Evolutionary conservation across 371 early-diverging fungal genomes (phyloP), one percentile per base, ranked within the genome.

Genomic region (Zychaea mexicana): DNA sequence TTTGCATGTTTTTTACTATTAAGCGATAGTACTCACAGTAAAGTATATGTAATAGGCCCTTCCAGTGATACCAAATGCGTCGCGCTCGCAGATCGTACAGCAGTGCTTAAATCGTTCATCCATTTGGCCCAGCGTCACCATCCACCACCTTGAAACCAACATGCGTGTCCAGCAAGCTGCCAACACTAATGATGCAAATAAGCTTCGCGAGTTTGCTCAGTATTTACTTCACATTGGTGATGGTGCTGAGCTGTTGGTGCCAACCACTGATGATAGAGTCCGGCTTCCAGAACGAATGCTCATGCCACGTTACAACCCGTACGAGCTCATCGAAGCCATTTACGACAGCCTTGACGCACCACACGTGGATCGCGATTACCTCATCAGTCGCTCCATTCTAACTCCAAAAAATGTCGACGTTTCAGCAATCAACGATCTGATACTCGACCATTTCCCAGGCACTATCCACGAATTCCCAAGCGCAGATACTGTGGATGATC

Each of bases 101-200:
- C n/a, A 24, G 38, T 32, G 60, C 9, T 19, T 21, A 27, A 45
- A 59, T 30, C 57, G 38, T 13, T 13, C 36, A 10, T 15, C 9
- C 2, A 32, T 60, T 19, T 46, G 47, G 66, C 12, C 15, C 1
- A 46, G 61, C 26, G 60, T 66, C 27, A 27, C 15, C 5, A 36
- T 52, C 15, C 27, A 38, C 15, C 42, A n/a, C 13, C 59, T 65
- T 12, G 22, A 15, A 1, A 57, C 32, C 3, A 70, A 64, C 32
- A 66, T 66, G 67, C 59, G 71, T n/a, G 62, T 66, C 1, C 49
- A 62, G 2, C 54, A 31, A 53, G 15, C 26, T 19, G 0, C 36
- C 0, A 57, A 45, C 12, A 57, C 66, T 32, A 9, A 9, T 12
- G 27, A 24, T n/a, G 52, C 66, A 24, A 17, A 2, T 3, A n/a